Percentiles rank a stretch among this genome's conserved stretches.
Evolutionary conservation across 495 filamentous ascomycete genomes (phyloP).

Genomic region (Hamigera avellanea): DNA sequence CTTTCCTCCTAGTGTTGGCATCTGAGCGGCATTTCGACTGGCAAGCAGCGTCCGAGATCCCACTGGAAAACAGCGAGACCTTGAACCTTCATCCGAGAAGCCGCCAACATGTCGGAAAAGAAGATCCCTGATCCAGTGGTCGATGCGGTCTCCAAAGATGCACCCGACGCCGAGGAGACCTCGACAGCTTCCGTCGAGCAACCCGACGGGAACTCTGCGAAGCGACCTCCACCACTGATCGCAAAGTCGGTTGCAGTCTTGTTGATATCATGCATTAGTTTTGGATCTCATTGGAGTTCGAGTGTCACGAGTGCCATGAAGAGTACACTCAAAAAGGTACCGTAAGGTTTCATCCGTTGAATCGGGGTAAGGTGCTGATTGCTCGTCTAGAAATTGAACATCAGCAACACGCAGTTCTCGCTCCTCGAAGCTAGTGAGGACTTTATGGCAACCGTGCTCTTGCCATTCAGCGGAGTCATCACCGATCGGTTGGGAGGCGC

Average conservation of each 20-base stretch:
- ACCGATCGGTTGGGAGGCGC: constrained; percentile 36
- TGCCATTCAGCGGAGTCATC: constrained; percentile 29
- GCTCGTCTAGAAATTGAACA: constrained; percentile 18
- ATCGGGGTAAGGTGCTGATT: no score
- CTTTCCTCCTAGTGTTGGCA: no score
- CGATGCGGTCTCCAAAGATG: no score
- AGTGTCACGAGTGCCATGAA: constrained; percentile 35
- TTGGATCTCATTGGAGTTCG: constrained; percentile 31
- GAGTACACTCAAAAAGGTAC: constrained; percentile 33
- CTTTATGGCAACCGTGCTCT: constrained; percentile 33
- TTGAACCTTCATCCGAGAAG: no score
- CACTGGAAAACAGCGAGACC: no score
- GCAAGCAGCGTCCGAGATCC: no score
- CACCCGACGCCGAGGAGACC: no score
- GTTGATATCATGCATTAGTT: constrained; percentile 31
- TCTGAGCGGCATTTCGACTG: no score
- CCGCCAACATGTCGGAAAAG: no score
- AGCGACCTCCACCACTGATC: constrained; percentile 17
- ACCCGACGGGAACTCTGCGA: not conserved
- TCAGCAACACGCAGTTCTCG: constrained; percentile 31
- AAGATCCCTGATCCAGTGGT: no score
- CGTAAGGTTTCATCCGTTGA: no score
- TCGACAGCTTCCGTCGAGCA: no score
- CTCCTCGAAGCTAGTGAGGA: constrained; percentile 34
- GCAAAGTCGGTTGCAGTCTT: constrained; percentile 24